Evolutionary conservation across 805 yeast species (phyloP), one percentile per base, ranked within the genome.

Genomic region (Teunomyces gatunensis): DNA sequence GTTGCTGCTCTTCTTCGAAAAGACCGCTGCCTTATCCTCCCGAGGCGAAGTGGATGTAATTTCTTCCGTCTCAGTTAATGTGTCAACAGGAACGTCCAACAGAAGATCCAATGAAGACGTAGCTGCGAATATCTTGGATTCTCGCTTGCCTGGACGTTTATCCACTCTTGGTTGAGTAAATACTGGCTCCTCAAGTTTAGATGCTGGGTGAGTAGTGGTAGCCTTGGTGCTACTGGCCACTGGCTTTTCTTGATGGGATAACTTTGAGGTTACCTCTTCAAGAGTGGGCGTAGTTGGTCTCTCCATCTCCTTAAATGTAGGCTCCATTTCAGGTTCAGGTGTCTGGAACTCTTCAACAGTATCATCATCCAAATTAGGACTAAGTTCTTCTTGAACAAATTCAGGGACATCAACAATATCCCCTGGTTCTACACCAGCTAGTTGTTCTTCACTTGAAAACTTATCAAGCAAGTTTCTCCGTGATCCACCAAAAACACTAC

Each of bases 21-120:
- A 44, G 13, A 47, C 43, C 4, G 47, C 44, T 17, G 50, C 45
- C 27, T 47, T 47, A 17, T 47, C 50, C 12, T 47, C 50, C 10
- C 20, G 33, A 6, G 47, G 43, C 6, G 43, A 36, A 34, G 41
- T 37, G 5, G 40, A 37, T 6, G 28, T 23, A 12, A 37, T 11
- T 29, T 28, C 43, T 39, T 17, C 43, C 3, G 43, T 20, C 11
- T 39, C 43, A 5, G 33, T 11, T 21, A 27, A 15, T n/a, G 15
- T 32, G 10, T 27, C 21, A 7, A 15, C 33, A 13, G 43, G 43
- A 6, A 39, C 43, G 7, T 27, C 25, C 5, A 39, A 9, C 32
- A 29, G 34, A 6, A 13, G 17, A 17, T 28, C 34, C 32, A 39
- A 28, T 2, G 43, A 29, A 7, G 21, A 21, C 7, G 35, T 21